Evolutionary conservation across 2,329 filamentous ascomycete species (phyloP), one percentile per base, ranked within the genome.

Genomic region (Capronia epimyces): DNA sequence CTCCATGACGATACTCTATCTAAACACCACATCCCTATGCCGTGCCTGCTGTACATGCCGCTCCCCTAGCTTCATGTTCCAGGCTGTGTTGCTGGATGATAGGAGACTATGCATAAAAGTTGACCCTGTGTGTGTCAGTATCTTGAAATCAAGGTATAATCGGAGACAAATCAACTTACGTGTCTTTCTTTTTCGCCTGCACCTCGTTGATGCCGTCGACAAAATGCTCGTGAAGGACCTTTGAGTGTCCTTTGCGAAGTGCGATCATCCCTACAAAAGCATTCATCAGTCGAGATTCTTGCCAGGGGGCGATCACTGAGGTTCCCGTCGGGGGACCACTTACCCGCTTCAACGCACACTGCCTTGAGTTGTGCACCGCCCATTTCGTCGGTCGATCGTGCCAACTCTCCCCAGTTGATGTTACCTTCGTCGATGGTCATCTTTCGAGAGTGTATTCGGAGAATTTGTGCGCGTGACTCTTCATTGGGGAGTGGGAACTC

Each of bases 401-500:
- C 93, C 73, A 98, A 70, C 70, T 98, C 93, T 53, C 84, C 80
- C 90, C 93, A 98, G 78, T 98, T 98, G 66, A 98, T 87, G 48
- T 79, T 84, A 12, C 48, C 61, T 47, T 89, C 83, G 64, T 95
- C 89, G 12, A 96, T 89, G 58, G 87, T 93, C 93, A 98, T 98
- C 78, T 98, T 98, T 64, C 93, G 83, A 52, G 87, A 94, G 74
- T 98, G 93, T 61, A 98, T 98, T 72, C 89, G 89, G 62, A 98
- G 75, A 69, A 98, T 98, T 74, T 98, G 91, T 16, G 91, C 91
- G 55, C 93, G 84, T 2, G 93, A 90, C 73, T 98, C 93, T 72
- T 98, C 94, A 66, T 98, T 98, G 3, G 93, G 93, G 46, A 98
- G 78, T 1, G 93, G 93, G 72, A 98, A 98, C 71, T 98, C 93